Evolutionary conservation across 257 asterid genomes (phyloP), one percentile per base, ranked within the genome.

Genomic region (Solanum habrochaites): DNA sequence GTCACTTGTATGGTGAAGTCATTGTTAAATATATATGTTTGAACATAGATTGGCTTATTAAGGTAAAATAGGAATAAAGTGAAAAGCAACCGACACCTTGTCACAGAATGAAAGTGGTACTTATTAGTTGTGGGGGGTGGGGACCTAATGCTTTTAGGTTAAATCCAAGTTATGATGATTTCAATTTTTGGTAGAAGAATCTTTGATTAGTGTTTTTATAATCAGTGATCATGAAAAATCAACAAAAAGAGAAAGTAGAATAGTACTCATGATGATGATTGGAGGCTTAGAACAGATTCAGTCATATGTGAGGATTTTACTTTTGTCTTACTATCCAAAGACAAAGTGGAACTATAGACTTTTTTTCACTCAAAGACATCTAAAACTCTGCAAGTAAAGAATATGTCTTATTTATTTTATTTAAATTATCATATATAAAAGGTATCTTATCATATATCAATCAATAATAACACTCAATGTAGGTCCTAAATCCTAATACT

Each of bases 41-140:
- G 18, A 47, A 86, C 85, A 74, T 77, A 60, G 35, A 82, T 83
- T 88, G 93, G 88, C 88, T 91, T 90, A 88, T 90, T 90, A 72
- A 86, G 90, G 90, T 87, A 88, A 73, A 43, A 49, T 84, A 62
- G 91, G 95, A 96, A 96, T 96, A 95, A 96, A 96, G 99, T 94
- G 97, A 90, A 96, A 96, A 93, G 96, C 60, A 73, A 84, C 94
- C 93, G 95, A 93, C 97, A 94, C 89, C 91, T 93, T 91, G 94
- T 90, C 92, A 89, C 91, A 89, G 67, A 89, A 89, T 89, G 91
- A 95, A 96, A 93, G 98, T 91, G 95, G 92, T 81, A 91, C 78
- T 37, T 37, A 73, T 37, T 37, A 73, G 45, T 43, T 78, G 37
- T 27, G 3, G 29, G 29, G 39, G 39, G 39, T 14, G 85, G 85